phyloP scores from a whole-genome alignment of 768 basidiomycete species.

The Russula olivacea region DNA sequence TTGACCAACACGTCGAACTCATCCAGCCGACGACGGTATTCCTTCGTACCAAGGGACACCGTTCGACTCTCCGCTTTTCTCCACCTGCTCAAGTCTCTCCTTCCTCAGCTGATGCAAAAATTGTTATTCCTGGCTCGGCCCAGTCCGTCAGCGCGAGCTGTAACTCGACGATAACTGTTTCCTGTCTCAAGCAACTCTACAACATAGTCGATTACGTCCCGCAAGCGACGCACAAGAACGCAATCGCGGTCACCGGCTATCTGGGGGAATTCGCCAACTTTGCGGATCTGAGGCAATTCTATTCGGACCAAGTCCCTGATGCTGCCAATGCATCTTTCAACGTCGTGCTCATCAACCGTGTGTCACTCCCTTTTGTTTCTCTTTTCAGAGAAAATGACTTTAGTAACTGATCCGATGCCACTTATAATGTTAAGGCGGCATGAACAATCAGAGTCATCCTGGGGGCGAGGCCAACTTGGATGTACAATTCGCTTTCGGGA shows the following conservation, averaged over 20 bases:
- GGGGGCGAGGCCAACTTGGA: constrained; percentile 65
- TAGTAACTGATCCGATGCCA: not conserved
- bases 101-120: not conserved
- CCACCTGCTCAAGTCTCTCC: not conserved
- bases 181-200: constrained; percentile 35
- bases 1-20: constrained; percentile 53
- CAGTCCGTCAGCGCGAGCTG: constrained; percentile 32
- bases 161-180: constrained; percentile 34
- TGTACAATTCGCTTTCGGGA: constrained; percentile 59
- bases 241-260: constrained; percentile 35
- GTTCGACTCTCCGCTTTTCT: constrained; percentile 34
- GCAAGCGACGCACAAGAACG: constrained; percentile 28
- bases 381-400: not conserved
- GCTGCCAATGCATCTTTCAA: constrained; percentile 43
- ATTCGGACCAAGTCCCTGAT: constrained; percentile 29
- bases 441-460: constrained; percentile 54
- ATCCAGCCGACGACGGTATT: constrained; percentile 67
- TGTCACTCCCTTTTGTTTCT: not conserved
- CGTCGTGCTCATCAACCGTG: constrained; percentile 52
- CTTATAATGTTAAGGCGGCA: constrained; percentile 37
- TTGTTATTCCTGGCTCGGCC: not conserved
- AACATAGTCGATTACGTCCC: constrained; percentile 32
- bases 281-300: constrained; percentile 33
- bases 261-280: constrained; percentile 33
- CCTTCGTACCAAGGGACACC: constrained; percentile 38